Evolutionary conservation across 495 filamentous ascomycete genomes (phyloP), one percentile per base, ranked within the genome.

Genomic region (Aspergillus olivimuriae): DNA sequence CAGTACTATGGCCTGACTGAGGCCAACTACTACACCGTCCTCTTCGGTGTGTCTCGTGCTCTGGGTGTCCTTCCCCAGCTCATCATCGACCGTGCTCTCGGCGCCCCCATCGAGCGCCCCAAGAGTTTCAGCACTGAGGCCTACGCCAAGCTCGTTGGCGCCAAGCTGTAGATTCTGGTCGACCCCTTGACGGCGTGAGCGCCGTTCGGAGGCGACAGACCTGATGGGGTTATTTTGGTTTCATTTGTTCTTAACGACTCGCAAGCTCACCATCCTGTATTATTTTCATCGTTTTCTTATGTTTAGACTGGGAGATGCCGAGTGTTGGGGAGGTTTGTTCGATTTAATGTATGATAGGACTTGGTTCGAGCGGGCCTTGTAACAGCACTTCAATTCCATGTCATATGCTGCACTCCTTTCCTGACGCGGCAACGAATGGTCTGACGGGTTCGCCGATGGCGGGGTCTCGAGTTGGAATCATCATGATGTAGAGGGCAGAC

Each of bases 1-100:
- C 94, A 98, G 75, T 95, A 98, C 80, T 98, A 98, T 70, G 92
- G 92, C 56, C 76, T 98, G 66, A 97, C 86, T 47, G 91, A 98
- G 78, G 84, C 92, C 66, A 96, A 83, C 83, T 98, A 92, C 83
- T 98, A 98, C 83, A 98, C 92, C 46, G 92, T 98, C 42, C 84
- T 97, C 58, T 98, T 98, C 71, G 92, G 92, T 78, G 94, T 98
- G 16, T 95, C 89, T 51, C 85, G 92, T 65, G 92, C 94, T 52
- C 84, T 98, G 55, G 92, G 92, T 83, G 92, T 97, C 48, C 83
- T 97, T 46, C 94, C 92, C 47, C 92, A 98, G 78, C 78, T 98
- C 60, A 98, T 98, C 80, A 96, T 97, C 63, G 92, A 98, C 80
- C 94, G 92, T 68, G 92, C 92, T 46, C 79, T 97, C 42, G 92